These are phyloP conservation scores for Rutstroemia sydowiana DNA, from an alignment of 2,329 filamentous ascomycete species.

Conservation along the genomic window DNA sequence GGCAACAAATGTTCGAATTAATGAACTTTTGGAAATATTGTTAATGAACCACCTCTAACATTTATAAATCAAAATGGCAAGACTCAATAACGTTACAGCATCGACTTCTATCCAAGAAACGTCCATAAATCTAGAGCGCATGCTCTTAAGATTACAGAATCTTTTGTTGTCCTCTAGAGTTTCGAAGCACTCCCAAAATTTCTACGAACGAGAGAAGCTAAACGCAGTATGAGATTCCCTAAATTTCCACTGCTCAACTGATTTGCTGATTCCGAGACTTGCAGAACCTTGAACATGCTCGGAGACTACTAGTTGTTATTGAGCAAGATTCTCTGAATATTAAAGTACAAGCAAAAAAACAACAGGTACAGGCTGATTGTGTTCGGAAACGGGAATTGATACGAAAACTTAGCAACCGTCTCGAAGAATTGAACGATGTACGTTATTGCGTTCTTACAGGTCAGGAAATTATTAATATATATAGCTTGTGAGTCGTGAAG, in stretches of 20 bases:
- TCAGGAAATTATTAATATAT: not conserved
- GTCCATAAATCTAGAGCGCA: constrained; percentile 47
- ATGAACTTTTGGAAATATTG: too few species aligned
- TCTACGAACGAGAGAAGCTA: constrained; percentile 57
- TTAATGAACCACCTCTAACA: too few species aligned
- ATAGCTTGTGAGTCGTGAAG: constrained; percentile 20
- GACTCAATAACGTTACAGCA: constrained; percentile 18
- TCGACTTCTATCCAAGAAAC: constrained; percentile 14
- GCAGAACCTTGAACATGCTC: constrained; percentile 67
- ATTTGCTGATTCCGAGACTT: not conserved
- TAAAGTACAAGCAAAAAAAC: constrained; percentile 50
- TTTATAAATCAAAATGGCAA: constrained; percentile 20
- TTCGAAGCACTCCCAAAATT: constrained; percentile 48
- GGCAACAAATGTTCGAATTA: too few species aligned
- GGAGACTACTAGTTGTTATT: constrained; percentile 58
- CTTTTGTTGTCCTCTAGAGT: constrained; percentile 55
- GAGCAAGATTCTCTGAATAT: constrained; percentile 60
- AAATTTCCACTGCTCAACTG: not conserved
- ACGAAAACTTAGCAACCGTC: constrained; percentile 56
- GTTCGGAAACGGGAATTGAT: constrained; percentile 57
- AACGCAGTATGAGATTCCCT: constrained; percentile 37
- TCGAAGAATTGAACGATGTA: constrained; percentile 62
- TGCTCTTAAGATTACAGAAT: constrained; percentile 59
- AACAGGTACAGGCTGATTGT: constrained; percentile 56
- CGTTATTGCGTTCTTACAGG: not conserved